Evolutionary conservation across 169 alveolate genomes (phyloP), one percentile per base, ranked within the genome.

Genomic region (Theileria annulata): DNA sequence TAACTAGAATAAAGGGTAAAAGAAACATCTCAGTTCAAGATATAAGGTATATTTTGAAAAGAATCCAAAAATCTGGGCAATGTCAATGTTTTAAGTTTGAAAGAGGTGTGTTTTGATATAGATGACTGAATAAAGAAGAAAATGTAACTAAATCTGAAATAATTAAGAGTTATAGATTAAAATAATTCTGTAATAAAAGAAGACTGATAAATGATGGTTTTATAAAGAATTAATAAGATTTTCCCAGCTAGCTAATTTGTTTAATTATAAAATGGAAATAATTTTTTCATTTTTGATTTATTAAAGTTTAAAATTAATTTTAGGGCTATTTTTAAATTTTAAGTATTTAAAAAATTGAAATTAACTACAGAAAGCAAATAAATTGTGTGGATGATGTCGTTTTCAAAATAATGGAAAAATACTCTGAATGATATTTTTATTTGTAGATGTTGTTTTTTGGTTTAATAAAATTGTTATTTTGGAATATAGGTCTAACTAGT

Each of bases 321-420:
- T 42, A 10, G 6, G 51, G 6, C 3, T 42, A 17, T 42, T 42
- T 42, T 42, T 42, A 42, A 10, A 2, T 1, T 42, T 42, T 8
- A 42, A 10, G 6, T 42, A 42, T 8, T 8, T 42, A 42, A 42
- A 42, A 42, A 42, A 42, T 42, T 42, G 51, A 42, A 42, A 42
- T 10, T 42, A 42, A 42, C 13, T 1, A 17, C 0, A 0, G 13
- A 42, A 42, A 42, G 13, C 51, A 8, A 17, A 42, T 42, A 42
- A 42, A 3, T 58, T 58, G 67, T 58, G 67, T 58, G 30, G 67
- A 23, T 10, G 67, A 58, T 58, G 67, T 58, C 67, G 67, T 58
- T 58, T 58, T 8, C 51, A 12, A 12, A 42, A 42, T 10, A 42
- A 8, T 42, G 51, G 6, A 3, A 42, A 42, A 42, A 42, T 0